Evolutionary conservation across 1,139 yeast genomes (phyloP).

Genomic region (Candida mesenterica): DNA sequence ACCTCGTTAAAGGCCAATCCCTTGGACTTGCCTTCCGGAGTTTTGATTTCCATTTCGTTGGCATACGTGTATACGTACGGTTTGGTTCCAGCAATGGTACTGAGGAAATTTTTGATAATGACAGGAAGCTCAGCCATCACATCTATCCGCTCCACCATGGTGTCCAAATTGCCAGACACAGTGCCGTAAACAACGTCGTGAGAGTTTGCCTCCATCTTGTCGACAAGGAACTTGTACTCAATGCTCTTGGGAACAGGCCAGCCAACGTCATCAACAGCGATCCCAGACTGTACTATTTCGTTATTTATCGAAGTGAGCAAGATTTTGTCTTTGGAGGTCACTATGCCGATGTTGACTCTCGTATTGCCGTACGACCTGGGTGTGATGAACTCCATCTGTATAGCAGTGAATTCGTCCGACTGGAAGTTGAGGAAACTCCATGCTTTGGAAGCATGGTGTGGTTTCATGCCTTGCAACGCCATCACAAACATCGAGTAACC

Average conservation of each 20-base stretch:
- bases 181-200: constrained; percentile 34
- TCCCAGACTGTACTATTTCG: constrained; percentile 58
- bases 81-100: constrained; percentile 95
- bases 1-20: constrained; percentile 82
- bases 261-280: constrained; percentile 72
- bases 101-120: constrained; percentile 88
- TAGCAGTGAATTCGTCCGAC: constrained; percentile 68
- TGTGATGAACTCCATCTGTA: constrained; percentile 94
- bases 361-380: constrained; percentile 87
- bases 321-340: constrained; percentile 63
- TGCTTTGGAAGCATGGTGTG: constrained; percentile 95
- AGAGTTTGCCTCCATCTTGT: constrained; percentile 32
- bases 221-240: constrained; percentile 54
- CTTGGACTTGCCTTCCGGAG: constrained; percentile 46
- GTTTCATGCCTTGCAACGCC: constrained; percentile 99
- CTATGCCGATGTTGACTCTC: constrained; percentile 75
- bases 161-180: constrained; percentile 54
- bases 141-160: constrained; percentile 84
- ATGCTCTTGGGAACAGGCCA: constrained; percentile 86
- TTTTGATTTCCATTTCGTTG: constrained; percentile 47
- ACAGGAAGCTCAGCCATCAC: constrained; percentile 97
- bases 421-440: constrained; percentile 96
- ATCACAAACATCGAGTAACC: constrained; percentile 83
- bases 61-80: constrained; percentile 93
- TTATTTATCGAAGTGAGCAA: constrained; percentile 68